phyloP scores from a whole-genome alignment of 805 yeast species.

The Candida ovalis region DNA sequence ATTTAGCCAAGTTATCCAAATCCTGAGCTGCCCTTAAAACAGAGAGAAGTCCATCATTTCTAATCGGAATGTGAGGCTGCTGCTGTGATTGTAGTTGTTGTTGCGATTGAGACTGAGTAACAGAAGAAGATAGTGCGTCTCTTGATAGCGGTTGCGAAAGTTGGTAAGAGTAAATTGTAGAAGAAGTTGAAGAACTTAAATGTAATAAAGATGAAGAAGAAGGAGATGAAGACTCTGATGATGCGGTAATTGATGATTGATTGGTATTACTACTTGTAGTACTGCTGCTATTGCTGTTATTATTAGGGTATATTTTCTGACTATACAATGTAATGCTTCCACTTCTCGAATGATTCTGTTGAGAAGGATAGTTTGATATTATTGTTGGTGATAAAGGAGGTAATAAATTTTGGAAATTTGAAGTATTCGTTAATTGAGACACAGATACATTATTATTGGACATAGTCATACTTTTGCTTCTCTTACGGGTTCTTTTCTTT shows the following conservation, averaged over 20 bases:
- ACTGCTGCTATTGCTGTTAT: not conserved
- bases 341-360: not conserved
- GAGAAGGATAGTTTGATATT: not conserved
- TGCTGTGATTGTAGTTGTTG: not conserved
- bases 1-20: constrained; percentile 7
- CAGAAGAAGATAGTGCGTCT: not conserved
- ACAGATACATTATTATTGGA: not conserved
- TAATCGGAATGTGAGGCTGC: not conserved
- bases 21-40: constrained; percentile 26
- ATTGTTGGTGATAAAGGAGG: not conserved
- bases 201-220: not conserved
- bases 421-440: not conserved
- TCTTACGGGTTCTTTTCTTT: constrained; percentile 20
- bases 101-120: not conserved
- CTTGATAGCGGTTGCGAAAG: not conserved
- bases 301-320: not conserved
- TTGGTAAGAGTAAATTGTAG: not conserved
- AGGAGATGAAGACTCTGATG: not conserved
- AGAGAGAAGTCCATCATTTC: constrained; percentile 21
- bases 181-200: not conserved
- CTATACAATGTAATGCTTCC: not conserved
- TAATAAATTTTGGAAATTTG: not conserved
- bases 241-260: not conserved
- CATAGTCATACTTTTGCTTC: constrained; percentile 10
- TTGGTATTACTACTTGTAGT: not conserved